Base-by-base conservation (phyloP, 768 basidiomycete genomes). In the Leccinum barrowsii region DNA sequence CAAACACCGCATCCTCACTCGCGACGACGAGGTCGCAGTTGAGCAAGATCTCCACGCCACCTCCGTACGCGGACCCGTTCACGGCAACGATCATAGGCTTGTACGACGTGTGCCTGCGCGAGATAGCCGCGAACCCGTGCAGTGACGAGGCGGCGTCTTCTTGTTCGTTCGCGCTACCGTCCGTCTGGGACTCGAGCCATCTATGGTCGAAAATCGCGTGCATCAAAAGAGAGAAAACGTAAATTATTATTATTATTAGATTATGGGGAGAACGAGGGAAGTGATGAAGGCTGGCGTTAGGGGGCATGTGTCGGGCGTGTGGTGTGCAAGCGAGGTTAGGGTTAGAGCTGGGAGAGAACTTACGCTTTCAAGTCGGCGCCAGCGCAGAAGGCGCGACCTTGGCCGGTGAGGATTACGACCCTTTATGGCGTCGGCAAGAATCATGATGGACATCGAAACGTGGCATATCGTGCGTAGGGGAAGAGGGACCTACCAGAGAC, bases 61-160 rank as follows among this genome's bases (percentile, higher is more conserved):
- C 87, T 34, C 86, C 86, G 50, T 82, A 83, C 0, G 85, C 83
- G 30, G 85, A 80, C n/a, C 90, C 90, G 58, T 85, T 82, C 1
- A 91, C 90, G 3, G 91, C 90, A 12, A 90, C 91, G 50, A 92
- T 86, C 53, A 91, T 82, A 6, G 89, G 89, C 67, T 92, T 92
- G 59, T 71, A 76, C 1, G 82, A 82, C 35, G 70, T 70, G 42
- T 77, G 79, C 4, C 91, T 80, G 24, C 87, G 82, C 2, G 90
- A 92, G 40, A 93, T 74, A 35, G 87, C 82, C 1, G 81, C 91
- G 69, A 92, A 92, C 5, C 90, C 89, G 59, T 87, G 73, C 1
- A 74, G 56, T 24, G 80, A 76, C 2, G 70, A 59, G 0, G 74
- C 71, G 11, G 79, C 54, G 22, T 62, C 54, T 61, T 81, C 76